These are phyloP conservation scores for Fusarium sororula DNA, from an alignment of 2,329 filamentous ascomycete genomes.

Conservation along the genomic window DNA sequence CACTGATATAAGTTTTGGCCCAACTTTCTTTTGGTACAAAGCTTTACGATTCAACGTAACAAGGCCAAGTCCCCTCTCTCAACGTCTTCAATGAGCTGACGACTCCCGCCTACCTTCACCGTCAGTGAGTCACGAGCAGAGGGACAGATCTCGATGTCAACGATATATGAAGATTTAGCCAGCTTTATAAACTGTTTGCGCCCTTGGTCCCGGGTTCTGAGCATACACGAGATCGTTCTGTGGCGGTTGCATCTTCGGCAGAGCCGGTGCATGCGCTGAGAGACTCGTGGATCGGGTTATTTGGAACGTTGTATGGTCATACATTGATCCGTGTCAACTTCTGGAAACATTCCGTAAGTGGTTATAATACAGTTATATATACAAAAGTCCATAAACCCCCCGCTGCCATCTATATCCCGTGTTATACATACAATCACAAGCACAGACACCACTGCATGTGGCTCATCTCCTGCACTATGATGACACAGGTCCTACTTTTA, in stretches of 20 bases:
- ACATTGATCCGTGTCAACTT: constrained; percentile 5
- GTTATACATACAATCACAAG: constrained; percentile 28
- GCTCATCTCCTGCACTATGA: constrained; percentile 27
- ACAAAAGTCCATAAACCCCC: constrained; percentile 12
- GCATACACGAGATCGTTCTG: constrained; percentile 1
- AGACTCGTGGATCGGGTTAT: constrained; percentile 10
- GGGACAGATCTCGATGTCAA: constrained; percentile 23
- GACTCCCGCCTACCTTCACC: background rate
- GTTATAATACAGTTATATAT: background rate
- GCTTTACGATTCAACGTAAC: background rate
- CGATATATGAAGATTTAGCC: background rate
- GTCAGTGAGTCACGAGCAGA: constrained; percentile 21
- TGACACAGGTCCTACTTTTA: constrained; percentile 62
- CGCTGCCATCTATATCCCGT: constrained; percentile 1
- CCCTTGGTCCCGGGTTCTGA: constrained; percentile 1
- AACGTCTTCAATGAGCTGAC: constrained; percentile 2
- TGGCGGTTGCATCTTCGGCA: constrained; percentile 10
- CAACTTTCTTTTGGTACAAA: background rate
- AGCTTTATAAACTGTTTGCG: background rate
- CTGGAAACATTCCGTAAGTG: constrained; percentile 17
- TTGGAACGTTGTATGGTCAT: background rate
- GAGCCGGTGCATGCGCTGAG: constrained; percentile 1
- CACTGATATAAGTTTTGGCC: background rate
- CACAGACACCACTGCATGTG: background rate
- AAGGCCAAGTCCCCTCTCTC: background rate